Percentiles rank a stretch among this genome's conserved stretches.
Conservation (phyloP, 305 asterid genomes). For the Nicotiana rustica region DNA sequence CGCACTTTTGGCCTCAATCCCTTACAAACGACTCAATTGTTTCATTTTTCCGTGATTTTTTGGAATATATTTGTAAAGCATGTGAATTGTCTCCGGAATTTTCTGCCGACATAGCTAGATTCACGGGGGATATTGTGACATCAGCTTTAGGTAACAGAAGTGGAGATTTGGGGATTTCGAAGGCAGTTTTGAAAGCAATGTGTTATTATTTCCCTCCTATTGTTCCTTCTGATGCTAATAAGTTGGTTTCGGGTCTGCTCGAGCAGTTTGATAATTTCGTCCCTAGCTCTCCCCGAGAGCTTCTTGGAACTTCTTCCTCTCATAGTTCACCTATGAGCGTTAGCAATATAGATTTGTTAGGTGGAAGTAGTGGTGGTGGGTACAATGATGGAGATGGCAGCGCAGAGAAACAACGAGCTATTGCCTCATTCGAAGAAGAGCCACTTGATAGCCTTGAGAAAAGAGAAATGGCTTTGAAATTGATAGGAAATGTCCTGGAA, state of each 20-base stretch:
- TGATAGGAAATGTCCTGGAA: constrained; percentile 70
- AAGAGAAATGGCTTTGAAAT: constrained; percentile 77
- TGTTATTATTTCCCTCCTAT: constrained; percentile 80
- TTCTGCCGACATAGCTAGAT: constrained; percentile 69
- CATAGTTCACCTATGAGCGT: constrained; percentile 66
- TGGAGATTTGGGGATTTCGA: constrained; percentile 54
- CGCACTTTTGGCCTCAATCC: constrained; percentile 92
- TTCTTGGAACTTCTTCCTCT: constrained; percentile 40
- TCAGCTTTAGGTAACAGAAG: constrained; percentile 55
- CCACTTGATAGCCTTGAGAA: constrained; percentile 79
- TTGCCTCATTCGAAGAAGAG: constrained; percentile 73
- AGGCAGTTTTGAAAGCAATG: constrained; percentile 68
- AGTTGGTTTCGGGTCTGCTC: constrained; percentile 64
- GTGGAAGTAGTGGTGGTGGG: constrained; percentile 53
- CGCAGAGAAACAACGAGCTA: constrained; percentile 58
- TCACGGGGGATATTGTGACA: constrained; percentile 77
- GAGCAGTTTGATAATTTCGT: constrained; percentile 68
- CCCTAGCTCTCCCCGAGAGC: constrained; percentile 67
- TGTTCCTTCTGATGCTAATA: constrained; percentile 72
- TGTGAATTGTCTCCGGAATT: constrained; percentile 68
- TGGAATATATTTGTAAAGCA: constrained; percentile 67
- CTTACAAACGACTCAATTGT: constrained; percentile 65
- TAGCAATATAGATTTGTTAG: constrained; percentile 69
- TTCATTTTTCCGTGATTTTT: constrained; percentile 67
- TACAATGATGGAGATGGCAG: constrained; percentile 51